Base-by-base conservation (phyloP, 2,329 filamentous ascomycete genomes). In the Fusarium zealandicum region DNA sequence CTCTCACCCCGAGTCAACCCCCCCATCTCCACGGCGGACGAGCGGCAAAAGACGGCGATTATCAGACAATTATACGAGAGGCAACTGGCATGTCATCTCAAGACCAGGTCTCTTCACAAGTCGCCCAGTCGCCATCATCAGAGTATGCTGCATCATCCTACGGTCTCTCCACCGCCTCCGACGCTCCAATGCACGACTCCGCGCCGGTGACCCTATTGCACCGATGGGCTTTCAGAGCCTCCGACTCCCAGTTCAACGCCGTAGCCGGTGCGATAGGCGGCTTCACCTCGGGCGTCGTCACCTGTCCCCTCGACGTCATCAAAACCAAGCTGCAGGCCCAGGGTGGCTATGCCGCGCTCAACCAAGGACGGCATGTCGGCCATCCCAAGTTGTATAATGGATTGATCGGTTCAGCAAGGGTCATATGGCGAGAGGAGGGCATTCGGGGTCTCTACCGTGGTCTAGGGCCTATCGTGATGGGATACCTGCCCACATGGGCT, bases 261-360 rank as follows among this genome's bases (percentile, higher is more conserved):
- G 80, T 97, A 51, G 89, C 92, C 36, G 95, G 95, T 50, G 93
- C 93, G 41, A 82, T 91, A 52, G 93, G 93, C 43, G 95, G 95
- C 42, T 91, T 98, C 69, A 92, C 92, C 17, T 96, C 93, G 7
- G 95, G 95, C 43, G 85, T 99, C 50, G 90, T 97, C 62, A 98
- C 93, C 46, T 99, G 95, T 73, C 95, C 95, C 35, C 87, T 99
- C 65, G 95, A 99, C 80, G 95, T 99, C 59, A 98, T 99, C 76
- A 99, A 99, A 80, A 99, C 95, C 37, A 98, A 97, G 75, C 78
- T 99, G 56, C 95, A 99, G 74, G 93, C 93, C 13, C 95, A 98
- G 73, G 93, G 93, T 60, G 90, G 92, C 16, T 96, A 96, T 74
- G 65, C 74, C 64, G 82, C 77, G 63, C 75, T 74, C 70, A 81